Evolutionary conservation across 2,329 filamentous ascomycete genomes (phyloP).

Genomic region (Calonectria pseudoreteaudii): DNA sequence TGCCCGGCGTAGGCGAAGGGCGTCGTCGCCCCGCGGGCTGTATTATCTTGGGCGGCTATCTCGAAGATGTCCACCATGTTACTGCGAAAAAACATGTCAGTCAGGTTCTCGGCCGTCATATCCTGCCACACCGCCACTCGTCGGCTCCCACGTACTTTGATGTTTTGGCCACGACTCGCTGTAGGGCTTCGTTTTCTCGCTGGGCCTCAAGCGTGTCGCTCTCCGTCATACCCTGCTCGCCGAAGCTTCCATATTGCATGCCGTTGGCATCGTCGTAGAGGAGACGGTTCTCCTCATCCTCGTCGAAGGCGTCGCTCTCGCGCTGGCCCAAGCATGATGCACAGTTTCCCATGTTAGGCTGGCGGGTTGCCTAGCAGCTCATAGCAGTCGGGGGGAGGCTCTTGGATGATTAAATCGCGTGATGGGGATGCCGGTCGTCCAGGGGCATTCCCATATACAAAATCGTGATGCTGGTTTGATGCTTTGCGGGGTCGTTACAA

Average conservation of each 20-base stretch:
- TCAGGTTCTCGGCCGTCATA: conserved; percentile 19
- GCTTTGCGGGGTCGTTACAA: conserved; percentile 15
- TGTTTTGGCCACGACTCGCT: conserved; percentile 72
- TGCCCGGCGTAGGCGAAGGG: conserved; percentile 65
- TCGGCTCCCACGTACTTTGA: conserved; percentile 64
- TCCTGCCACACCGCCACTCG: background rate
- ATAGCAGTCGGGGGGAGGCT: conserved; percentile 34
- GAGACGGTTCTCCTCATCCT: conserved; percentile 69
- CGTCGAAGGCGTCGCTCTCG: conserved; percentile 64
- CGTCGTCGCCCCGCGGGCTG: conserved; percentile 48
- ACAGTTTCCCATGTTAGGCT: conserved; percentile 67
- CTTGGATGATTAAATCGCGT: conserved; percentile 14
- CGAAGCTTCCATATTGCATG: conserved; percentile 73
- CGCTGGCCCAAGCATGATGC: conserved; percentile 69
- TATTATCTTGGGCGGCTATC: conserved; percentile 65
- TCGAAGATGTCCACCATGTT: conserved; percentile 78
- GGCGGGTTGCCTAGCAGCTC: conserved; percentile 30
- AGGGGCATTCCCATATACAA: conserved; percentile 12
- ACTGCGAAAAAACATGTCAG: conserved; percentile 50
- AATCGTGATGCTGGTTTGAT: background rate
- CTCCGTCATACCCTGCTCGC: conserved; percentile 65
- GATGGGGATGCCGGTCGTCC: conserved; percentile 5
- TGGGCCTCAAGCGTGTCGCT: conserved; percentile 72
- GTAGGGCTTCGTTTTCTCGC: conserved; percentile 73
- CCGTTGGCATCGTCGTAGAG: conserved; percentile 71